A percentile compares a stretch with the other conserved stretches of the same genome.
Conservation (phyloP, 768 basidiomycete genomes). For the Omphalotus guepiniiformis region DNA sequence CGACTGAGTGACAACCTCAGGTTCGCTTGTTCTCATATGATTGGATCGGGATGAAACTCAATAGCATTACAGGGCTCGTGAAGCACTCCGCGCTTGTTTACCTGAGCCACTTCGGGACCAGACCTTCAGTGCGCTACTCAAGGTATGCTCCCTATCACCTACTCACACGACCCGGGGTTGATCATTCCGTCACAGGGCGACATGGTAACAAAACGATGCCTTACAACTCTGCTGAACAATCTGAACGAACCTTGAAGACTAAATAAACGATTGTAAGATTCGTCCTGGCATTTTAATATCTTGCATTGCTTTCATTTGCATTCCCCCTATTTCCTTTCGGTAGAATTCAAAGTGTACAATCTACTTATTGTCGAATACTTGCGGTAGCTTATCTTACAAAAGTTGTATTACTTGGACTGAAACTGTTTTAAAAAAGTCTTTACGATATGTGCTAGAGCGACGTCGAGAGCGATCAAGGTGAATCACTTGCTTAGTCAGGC, state of each 20-base stretch:
- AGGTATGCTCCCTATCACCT: constrained; percentile 62
- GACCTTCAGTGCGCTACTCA: constrained; percentile 87
- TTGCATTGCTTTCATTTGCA: not conserved
- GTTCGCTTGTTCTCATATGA: constrained; percentile 40
- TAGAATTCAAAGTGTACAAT: constrained; percentile 12
- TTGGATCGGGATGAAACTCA: not conserved
- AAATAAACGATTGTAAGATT: constrained; percentile 13
- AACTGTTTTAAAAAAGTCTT: too few species aligned
- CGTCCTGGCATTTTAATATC: constrained; percentile 4
- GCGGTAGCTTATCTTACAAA: too few species aligned
- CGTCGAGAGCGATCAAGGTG: not conserved
- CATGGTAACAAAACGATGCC: constrained; percentile 95
- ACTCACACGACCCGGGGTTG: not conserved
- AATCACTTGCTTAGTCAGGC: not conserved
- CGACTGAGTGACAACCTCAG: constrained; percentile 93
- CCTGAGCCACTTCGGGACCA: constrained; percentile 94
- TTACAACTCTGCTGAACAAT: constrained; percentile 87
- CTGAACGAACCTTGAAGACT: constrained; percentile 61
- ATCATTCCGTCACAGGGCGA: constrained; percentile 63
- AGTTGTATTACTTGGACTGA: too few species aligned
- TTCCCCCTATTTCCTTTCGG: not conserved
- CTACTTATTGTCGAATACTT: constrained; percentile 1
- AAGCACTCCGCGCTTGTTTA: constrained; percentile 91
- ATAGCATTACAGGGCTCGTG: constrained; percentile 66
- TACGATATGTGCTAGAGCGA: too few species aligned